Evolutionary conservation across 768 basidiomycete species (phyloP).

Genomic region (Xerocomellus amylosporus): DNA sequence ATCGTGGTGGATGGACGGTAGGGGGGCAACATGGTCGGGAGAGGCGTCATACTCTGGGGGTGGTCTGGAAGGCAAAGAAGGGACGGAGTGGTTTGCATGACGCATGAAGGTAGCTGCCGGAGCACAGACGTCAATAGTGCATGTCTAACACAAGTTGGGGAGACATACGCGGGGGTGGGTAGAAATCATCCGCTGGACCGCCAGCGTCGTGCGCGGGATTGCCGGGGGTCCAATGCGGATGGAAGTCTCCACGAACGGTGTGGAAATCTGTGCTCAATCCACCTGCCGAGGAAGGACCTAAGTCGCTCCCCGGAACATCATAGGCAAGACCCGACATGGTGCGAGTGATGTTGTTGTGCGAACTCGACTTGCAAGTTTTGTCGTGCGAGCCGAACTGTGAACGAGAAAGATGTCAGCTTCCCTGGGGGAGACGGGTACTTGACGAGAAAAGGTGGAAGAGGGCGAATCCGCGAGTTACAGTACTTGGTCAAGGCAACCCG

Average conservation of each 20-base stretch:
- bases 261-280: constrained; percentile 3
- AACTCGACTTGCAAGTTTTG: not conserved
- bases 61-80: constrained; percentile 42
- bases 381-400: not conserved
- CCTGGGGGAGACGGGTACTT: not conserved
- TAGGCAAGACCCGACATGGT: constrained; percentile 33
- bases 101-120: constrained; percentile 36
- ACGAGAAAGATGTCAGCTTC: not conserved
- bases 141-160: not conserved
- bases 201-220: constrained; percentile 4
- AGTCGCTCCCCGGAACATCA: constrained; percentile 20
- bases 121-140: constrained; percentile 7
- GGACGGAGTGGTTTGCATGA: constrained; percentile 48
- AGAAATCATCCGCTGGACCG: constrained; percentile 15
- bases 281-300: constrained; percentile 6
- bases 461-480: not conserved
- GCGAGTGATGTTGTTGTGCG: not conserved
- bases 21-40: constrained; percentile 23
- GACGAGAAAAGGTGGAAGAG: not conserved
- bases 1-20: constrained; percentile 39
- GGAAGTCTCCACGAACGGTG: not conserved
- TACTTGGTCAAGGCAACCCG: not conserved
- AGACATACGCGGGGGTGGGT: constrained; percentile 23
- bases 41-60: constrained; percentile 32
- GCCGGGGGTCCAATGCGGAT: constrained; percentile 6